These are phyloP conservation scores for Syzygium grande DNA, from an alignment of 345 rosid genomes.

Conservation along the genomic window DNA sequence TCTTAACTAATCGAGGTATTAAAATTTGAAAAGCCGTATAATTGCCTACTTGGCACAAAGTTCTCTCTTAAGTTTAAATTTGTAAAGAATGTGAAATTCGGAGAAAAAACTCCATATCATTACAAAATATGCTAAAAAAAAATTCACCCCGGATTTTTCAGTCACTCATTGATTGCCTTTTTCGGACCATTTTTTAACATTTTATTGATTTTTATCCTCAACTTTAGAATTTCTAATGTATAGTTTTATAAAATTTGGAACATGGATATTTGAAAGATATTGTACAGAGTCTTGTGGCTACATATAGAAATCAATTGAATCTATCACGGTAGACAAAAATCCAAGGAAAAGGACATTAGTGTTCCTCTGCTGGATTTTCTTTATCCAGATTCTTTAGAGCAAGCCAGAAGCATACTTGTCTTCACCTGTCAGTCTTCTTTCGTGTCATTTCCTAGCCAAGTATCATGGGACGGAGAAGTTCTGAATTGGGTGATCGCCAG, in stretches of 20 bases:
- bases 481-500: not conserved
- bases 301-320: not conserved
- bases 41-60: not conserved
- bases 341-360: not conserved
- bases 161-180: not conserved
- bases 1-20: not conserved
- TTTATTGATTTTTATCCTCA: not conserved
- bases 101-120: not conserved
- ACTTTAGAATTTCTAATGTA: not conserved
- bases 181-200: not conserved
- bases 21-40: not conserved
- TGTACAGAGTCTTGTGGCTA: not conserved
- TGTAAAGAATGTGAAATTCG: no score
- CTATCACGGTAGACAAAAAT: not conserved
- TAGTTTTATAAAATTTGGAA: accelerated
- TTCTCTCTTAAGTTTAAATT: accelerated
- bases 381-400: no score
- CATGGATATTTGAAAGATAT: not conserved
- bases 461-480: no score
- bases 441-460: not conserved
- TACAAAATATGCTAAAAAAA: not conserved
- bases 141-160: not conserved
- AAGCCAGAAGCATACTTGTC: no score
- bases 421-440: not conserved
- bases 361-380: no score